Percentiles rank a stretch among this genome's conserved stretches.
Conservation (phyloP, 495 filamentous ascomycete species). For the Penicillium tannophilum region DNA sequence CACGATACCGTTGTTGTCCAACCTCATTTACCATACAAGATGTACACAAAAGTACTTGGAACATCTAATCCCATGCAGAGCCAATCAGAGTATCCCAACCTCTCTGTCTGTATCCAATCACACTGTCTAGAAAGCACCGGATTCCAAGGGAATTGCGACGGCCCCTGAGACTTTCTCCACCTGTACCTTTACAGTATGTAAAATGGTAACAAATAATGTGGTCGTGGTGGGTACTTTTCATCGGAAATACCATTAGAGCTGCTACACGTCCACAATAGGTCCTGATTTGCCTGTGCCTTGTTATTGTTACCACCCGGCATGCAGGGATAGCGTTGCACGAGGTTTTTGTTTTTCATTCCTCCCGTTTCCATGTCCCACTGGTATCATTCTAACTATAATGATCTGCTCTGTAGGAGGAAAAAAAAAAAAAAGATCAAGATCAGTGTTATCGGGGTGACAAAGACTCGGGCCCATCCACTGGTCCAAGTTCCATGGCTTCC, state of each 20-base stretch:
- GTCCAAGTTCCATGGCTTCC: slow-evolving; percentile 4
- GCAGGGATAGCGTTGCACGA: slow-evolving; percentile 31
- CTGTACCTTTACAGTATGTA: slow-evolving; percentile 14
- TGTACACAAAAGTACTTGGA: background rate
- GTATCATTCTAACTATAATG: slow-evolving; percentile 7
- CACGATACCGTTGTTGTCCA: slow-evolving; percentile 16
- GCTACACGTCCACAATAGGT: slow-evolving; percentile 1
- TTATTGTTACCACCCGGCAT: slow-evolving; percentile 33
- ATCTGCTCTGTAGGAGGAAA: background rate
- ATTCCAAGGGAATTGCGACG: slow-evolving; percentile 35
- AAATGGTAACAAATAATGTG: slow-evolving; percentile 29
- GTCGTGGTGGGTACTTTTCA: slow-evolving; percentile 14
- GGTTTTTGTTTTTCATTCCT: slow-evolving; percentile 32
- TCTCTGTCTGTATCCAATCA: slow-evolving; percentile 15
- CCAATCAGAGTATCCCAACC: slow-evolving; percentile 8
- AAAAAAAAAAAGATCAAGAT: background rate
- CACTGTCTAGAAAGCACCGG: slow-evolving; percentile 4
- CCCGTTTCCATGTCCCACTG: slow-evolving; percentile 23
- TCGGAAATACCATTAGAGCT: slow-evolving; percentile 16
- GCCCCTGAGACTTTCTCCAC: slow-evolving; percentile 38
- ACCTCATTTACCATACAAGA: slow-evolving; percentile 7
- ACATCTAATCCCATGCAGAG: background rate
- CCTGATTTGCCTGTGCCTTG: slow-evolving; percentile 28
- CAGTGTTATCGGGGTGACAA: background rate
- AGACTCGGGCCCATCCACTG: background rate